phyloP scores from a whole-genome alignment of 2,329 filamentous ascomycete species.

The Fusarium hainanense region DNA sequence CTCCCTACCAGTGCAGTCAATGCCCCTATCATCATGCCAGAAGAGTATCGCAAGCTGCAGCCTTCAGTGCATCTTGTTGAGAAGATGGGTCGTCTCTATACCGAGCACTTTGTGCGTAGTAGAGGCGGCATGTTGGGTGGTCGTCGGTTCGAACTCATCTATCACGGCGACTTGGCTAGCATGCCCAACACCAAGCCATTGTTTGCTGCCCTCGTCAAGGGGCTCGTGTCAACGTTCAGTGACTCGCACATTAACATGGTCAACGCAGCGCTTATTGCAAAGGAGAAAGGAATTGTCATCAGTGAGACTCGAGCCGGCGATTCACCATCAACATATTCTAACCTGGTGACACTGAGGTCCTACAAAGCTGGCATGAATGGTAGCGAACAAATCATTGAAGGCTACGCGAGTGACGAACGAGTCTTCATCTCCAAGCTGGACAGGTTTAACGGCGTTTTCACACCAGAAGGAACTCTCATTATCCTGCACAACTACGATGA shows the following conservation, averaged over 20 bases:
- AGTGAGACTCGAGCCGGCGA: constrained; percentile 77
- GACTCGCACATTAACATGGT: constrained; percentile 82
- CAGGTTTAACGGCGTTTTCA: constrained; percentile 78
- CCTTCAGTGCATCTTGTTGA: constrained; percentile 82
- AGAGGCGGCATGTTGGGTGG: constrained; percentile 64
- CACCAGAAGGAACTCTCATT: constrained; percentile 78
- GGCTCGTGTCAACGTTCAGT: constrained; percentile 75
- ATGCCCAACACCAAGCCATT: constrained; percentile 82
- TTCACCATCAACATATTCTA: constrained; percentile 73
- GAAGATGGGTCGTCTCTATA: constrained; percentile 82
- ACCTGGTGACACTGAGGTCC: constrained; percentile 76
- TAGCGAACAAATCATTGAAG: constrained; percentile 65
- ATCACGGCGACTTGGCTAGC: constrained; percentile 78
- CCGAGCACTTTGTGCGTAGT: constrained; percentile 72
- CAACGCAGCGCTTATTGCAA: constrained; percentile 79
- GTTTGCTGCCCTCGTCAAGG: constrained; percentile 82
- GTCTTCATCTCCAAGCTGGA: constrained; percentile 79
- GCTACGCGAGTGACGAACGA: constrained; percentile 72
- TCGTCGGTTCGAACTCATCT: constrained; percentile 79
- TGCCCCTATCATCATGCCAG: constrained; percentile 81
- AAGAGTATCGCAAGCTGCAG: constrained; percentile 81
- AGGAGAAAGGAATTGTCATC: constrained; percentile 80
- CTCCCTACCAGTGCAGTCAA: constrained; percentile 83
- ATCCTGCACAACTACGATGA: constrained; percentile 85
- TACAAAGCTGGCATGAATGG: constrained; percentile 48